A percentile compares a stretch with the other conserved stretches of the same genome.
Conservation (phyloP, 495 filamentous ascomycete genomes). For the Hypoxylon fragiforme region DNA sequence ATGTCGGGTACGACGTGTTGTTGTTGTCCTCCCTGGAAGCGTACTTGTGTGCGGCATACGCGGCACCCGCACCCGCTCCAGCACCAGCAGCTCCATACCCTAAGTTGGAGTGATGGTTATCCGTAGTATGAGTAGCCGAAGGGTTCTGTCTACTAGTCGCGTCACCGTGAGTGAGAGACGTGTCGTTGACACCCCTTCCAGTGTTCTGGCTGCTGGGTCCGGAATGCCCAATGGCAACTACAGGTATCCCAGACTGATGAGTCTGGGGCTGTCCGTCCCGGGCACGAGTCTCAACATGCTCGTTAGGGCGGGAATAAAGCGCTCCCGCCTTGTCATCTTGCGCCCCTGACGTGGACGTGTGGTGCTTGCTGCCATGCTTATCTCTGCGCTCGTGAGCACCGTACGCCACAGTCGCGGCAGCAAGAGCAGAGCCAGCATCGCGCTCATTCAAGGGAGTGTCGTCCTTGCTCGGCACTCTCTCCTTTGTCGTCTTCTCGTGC, state of each 20-base stretch:
- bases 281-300: neutral
- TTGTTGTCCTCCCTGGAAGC: neutral
- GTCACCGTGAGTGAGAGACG: neutral
- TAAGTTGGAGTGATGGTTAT: conserved; percentile 1
- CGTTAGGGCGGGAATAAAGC: conserved; percentile 9
- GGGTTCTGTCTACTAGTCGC: neutral
- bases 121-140: neutral
- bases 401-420: conserved; percentile 28
- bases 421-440: conserved; percentile 36
- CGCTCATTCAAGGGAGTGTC: conserved; percentile 10
- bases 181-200: neutral
- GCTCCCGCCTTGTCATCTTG: neutral
- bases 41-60: conserved; percentile 19
- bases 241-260: conserved; percentile 1
- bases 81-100: conserved; percentile 21
- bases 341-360: neutral
- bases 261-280: neutral
- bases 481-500: conserved; percentile 2
- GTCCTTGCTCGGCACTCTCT: conserved; percentile 18
- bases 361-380: conserved; percentile 20
- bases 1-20: neutral
- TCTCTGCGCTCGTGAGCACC: conserved; percentile 22
- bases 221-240: conserved; percentile 1
- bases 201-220: neutral
- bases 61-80: conserved; percentile 20